Percentiles rank a stretch among this genome's conserved stretches.
phyloP scores from a whole-genome alignment of 1,139 yeast species.

The Debaryomyces subglobosus region DNA sequence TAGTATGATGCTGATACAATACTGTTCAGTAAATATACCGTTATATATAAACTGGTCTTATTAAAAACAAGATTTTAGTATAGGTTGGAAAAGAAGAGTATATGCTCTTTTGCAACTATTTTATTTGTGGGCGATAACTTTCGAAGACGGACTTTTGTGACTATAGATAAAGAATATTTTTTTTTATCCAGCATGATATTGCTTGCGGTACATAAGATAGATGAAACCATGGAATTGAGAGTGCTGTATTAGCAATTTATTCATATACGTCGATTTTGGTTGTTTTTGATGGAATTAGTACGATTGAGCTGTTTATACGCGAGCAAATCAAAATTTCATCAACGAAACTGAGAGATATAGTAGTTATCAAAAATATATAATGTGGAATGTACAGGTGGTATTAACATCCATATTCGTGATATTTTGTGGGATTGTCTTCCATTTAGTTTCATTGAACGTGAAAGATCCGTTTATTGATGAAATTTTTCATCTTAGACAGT shows the following conservation, averaged over 20 bases:
- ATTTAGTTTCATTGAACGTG: constrained; percentile 27
- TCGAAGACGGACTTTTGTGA: constrained; percentile 2
- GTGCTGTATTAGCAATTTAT: not conserved
- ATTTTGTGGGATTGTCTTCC: constrained; percentile 5
- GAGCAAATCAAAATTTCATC: constrained; percentile 4
- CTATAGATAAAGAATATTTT: not conserved
- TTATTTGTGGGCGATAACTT: constrained; percentile 4
- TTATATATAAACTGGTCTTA: not conserved
- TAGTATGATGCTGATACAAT: not conserved
- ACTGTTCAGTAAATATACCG: no score
- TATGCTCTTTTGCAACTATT: constrained; percentile 6
- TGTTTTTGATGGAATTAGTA: not conserved
- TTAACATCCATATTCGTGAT: not conserved
- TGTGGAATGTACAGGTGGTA: constrained; percentile 2
- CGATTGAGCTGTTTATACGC: constrained; percentile 3
- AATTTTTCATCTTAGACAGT: constrained; percentile 81
- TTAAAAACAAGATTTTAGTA: not conserved
- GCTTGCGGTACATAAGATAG: not conserved
- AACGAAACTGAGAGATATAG: not conserved
- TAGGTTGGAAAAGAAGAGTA: not conserved
- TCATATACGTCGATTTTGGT: not conserved
- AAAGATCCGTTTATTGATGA: constrained; percentile 67
- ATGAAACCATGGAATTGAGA: no score
- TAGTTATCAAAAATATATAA: not conserved
- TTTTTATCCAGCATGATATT: not conserved